Conservation (phyloP, 176 grass and related monocot genomes). For the Carex myosuroides region DNA sequence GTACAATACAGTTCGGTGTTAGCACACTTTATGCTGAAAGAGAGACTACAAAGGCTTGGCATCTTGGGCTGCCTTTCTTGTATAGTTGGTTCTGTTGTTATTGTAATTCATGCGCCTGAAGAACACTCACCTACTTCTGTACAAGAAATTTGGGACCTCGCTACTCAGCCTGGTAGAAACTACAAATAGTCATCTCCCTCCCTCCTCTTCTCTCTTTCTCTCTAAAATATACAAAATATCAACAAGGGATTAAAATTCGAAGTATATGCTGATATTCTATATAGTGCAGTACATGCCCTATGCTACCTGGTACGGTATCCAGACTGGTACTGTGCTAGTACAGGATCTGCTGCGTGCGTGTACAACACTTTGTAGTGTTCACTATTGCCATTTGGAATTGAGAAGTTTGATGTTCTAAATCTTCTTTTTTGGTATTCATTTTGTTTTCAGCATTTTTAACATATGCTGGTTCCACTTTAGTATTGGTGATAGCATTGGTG, state of each 20-base stretch:
- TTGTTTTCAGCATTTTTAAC: constrained; percentile 57
- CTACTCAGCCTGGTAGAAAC: constrained; percentile 65
- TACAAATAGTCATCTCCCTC: neutral
- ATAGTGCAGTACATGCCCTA: neutral
- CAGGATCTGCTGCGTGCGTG: neutral
- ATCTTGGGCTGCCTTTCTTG: constrained; percentile 84
- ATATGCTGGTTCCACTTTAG: constrained; percentile 49
- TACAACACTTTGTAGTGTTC: neutral
- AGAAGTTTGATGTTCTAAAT: constrained; percentile 4
- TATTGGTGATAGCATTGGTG: constrained; percentile 42
- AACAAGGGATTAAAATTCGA: neutral
- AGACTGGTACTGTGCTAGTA: neutral
- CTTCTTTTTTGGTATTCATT: neutral
- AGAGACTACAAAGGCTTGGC: constrained; percentile 62
- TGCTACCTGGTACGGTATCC: neutral
- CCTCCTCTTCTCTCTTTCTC: constrained; percentile 16
- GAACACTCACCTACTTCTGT: constrained; percentile 69
- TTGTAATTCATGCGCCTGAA: constrained; percentile 82
- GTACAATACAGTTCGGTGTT: constrained; percentile 31
- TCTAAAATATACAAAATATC: neutral
- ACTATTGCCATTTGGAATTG: neutral
- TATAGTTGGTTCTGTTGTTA: constrained; percentile 88
- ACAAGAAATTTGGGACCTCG: constrained; percentile 82
- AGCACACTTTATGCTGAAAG: constrained; percentile 80
- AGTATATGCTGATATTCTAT: neutral